A percentile compares a stretch with the other conserved stretches of the same genome.
Evolutionary conservation across 2,329 filamentous ascomycete genomes (phyloP).

Genomic region (Aspergillus piperis): DNA sequence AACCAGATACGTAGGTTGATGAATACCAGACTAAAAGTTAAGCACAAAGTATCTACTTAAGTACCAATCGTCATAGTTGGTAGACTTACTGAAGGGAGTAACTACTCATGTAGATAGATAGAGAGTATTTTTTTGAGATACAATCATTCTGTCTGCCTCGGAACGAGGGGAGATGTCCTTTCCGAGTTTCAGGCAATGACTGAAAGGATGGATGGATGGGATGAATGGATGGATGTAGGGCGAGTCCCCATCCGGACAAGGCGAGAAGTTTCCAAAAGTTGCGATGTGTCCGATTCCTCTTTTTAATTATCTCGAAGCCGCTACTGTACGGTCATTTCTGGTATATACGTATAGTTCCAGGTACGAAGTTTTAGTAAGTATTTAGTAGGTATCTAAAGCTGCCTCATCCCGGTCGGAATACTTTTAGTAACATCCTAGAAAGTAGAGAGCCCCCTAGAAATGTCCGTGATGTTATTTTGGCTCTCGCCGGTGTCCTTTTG

Average conservation of each 20-base stretch:
- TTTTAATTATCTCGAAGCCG: constrained; percentile 12
- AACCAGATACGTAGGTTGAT: not conserved
- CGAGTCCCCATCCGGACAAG: not conserved
- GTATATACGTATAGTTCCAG: constrained; percentile 6
- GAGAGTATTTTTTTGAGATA: too few species aligned
- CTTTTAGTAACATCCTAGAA: not conserved
- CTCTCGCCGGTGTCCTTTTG: constrained; percentile 5
- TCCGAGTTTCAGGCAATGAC: constrained; percentile 15
- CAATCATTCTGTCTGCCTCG: not conserved
- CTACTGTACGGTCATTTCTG: constrained; percentile 22
- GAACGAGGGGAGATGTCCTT: constrained; percentile 3
- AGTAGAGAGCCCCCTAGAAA: not conserved
- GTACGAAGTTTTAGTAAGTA: constrained; percentile 5
- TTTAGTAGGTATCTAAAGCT: constrained; percentile 11
- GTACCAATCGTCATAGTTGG: too few species aligned
- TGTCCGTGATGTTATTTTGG: constrained; percentile 13
- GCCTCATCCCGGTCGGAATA: not conserved
- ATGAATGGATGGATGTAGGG: not conserved
- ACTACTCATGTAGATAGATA: too few species aligned
- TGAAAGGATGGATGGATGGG: not conserved
- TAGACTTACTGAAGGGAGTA: too few species aligned
- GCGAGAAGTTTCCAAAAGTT: not conserved
- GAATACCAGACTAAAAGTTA: not conserved
- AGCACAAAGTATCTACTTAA: too few species aligned
- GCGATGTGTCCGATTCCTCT: constrained; percentile 6